Conservation (phyloP, 1,139 yeast genomes). For the Arxiozyma bovina region DNA sequence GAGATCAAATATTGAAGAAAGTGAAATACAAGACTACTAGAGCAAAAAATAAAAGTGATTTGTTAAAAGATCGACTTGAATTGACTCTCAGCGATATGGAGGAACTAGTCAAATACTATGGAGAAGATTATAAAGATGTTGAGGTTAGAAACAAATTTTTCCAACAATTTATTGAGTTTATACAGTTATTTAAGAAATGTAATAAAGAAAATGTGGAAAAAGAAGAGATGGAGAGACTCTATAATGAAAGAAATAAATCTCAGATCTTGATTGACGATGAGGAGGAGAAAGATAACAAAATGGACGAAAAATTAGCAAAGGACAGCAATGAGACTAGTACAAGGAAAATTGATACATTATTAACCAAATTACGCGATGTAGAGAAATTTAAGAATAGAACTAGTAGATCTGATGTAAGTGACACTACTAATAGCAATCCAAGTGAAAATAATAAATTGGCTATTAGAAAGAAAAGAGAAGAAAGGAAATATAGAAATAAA, state of each 20-base stretch:
- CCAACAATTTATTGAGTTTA: conserved; percentile 62
- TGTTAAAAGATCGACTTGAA: conserved; percentile 48
- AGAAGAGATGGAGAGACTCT: conserved; percentile 72
- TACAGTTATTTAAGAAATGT: conserved; percentile 65
- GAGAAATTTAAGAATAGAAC: not conserved
- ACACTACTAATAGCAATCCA: too few relatives aligned
- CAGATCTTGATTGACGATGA: conserved; percentile 11
- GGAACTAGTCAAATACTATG: conserved; percentile 66
- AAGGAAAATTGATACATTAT: conserved; percentile 21
- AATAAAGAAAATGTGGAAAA: conserved; percentile 65
- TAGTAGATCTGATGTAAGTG: not conserved
- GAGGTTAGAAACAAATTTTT: conserved; percentile 62
- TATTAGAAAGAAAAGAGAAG: not conserved
- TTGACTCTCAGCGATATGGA: conserved; percentile 48
- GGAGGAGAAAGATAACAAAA: conserved; percentile 7
- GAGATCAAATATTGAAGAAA: conserved; percentile 51
- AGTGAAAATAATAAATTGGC: not conserved
- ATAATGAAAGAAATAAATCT: conserved; percentile 45
- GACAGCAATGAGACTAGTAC: conserved; percentile 6
- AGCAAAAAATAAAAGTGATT: conserved; percentile 54
- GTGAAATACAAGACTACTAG: conserved; percentile 46
- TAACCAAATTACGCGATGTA: conserved; percentile 21
- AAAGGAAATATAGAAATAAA: not conserved
- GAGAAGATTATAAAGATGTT: conserved; percentile 63
- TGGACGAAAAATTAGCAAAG: conserved; percentile 4